phyloP scores from a whole-genome alignment of 164 flowering plant genomes.

The Annona cherimola region DNA sequence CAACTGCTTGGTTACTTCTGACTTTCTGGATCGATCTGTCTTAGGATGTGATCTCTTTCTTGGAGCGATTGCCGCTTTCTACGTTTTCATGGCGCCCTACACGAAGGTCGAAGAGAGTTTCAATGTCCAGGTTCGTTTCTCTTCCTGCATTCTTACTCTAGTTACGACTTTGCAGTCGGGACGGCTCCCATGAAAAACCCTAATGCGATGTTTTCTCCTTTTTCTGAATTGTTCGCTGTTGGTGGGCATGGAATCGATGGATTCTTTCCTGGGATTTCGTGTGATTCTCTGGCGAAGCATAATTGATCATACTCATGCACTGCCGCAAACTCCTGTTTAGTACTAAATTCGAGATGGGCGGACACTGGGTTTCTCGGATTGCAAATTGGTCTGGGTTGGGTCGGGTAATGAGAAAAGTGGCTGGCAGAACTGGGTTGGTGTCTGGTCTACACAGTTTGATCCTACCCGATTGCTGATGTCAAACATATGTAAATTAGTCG shows the following conservation, averaged over 20 bases:
- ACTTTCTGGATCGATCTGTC: not conserved
- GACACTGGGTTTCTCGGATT: no score
- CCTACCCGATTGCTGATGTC: no score
- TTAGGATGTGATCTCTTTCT: constrained; percentile 80
- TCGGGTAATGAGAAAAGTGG: no score
- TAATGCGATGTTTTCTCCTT: not conserved
- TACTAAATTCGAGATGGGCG: no score
- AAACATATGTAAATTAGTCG: no score
- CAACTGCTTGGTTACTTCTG: not conserved
- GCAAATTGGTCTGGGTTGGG: no score
- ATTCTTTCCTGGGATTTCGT: not conserved
- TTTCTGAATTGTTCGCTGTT: not conserved
- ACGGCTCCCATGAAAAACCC: not conserved
- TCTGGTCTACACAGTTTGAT: no score
- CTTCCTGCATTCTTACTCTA: not conserved
- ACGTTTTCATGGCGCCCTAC: constrained; percentile 74
- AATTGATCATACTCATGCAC: not conserved
- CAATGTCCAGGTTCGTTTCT: constrained; percentile 70
- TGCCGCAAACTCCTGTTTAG: no score
- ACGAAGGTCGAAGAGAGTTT: constrained; percentile 99
- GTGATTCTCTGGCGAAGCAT: not conserved
- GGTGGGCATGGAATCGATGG: not conserved
- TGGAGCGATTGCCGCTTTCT: constrained; percentile 79
- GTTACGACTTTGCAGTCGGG: not conserved
- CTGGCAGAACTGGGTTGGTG: no score